A percentile compares a stretch with the other conserved stretches of the same genome.
Evolutionary conservation across 73 alveolate genomes (phyloP).

Genomic region (Durusdinium trenchii): DNA sequence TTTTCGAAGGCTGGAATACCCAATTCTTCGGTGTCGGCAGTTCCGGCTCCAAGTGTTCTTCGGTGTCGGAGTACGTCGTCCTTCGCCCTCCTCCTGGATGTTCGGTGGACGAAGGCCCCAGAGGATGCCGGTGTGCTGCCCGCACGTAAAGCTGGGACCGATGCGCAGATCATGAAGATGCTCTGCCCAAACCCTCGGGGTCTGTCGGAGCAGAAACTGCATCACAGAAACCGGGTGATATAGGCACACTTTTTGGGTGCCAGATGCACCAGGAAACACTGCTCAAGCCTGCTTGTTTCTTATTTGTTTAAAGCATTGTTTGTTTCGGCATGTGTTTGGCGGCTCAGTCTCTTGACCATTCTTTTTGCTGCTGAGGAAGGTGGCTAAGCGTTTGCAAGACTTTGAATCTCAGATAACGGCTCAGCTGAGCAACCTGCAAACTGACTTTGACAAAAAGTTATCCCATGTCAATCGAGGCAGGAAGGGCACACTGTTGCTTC

Average conservation of each 20-base stretch:
- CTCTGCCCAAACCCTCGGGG: neutral
- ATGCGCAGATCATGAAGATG: slow-evolving; percentile 72
- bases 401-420: slow-evolving; percentile 94
- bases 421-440: slow-evolving; percentile 75
- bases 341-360: neutral
- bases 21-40: too few relatives aligned
- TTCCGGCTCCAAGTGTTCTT: too few relatives aligned
- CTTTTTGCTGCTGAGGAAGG: neutral
- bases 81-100: too few relatives aligned
- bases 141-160: slow-evolving; percentile 52
- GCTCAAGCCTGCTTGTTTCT: neutral
- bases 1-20: neutral
- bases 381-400: slow-evolving; percentile 81
- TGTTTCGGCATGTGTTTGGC: neutral
- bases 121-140: slow-evolving; percentile 46
- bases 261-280: neutral
- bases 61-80: too few relatives aligned
- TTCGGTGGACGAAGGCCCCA: too few relatives aligned
- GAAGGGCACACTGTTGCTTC: neutral
- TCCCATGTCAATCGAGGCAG: slow-evolving; percentile 78
- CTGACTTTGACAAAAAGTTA: slow-evolving; percentile 90
- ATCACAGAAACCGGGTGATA: neutral
- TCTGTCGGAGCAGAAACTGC: neutral
- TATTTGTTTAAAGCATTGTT: neutral
- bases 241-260: neutral